Base-by-base conservation (phyloP, 2,329 filamentous ascomycete species). In the Trichoderma aggressivum region DNA sequence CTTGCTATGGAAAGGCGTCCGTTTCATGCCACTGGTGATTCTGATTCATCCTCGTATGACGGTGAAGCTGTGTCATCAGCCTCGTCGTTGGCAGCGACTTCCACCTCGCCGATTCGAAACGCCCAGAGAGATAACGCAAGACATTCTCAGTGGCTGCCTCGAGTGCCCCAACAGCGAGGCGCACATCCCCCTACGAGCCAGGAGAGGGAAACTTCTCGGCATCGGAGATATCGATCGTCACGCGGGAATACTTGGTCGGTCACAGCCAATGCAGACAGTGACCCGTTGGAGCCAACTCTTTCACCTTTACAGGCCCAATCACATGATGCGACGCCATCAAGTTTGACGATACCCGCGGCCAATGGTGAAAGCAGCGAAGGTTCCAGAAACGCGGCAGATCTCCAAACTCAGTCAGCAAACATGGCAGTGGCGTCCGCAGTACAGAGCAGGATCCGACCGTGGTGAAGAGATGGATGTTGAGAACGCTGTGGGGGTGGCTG, bases 1-100 rank as follows among this genome's bases (percentile, higher is more conserved):
- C 36, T 73, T 53, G 73, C 72, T 34, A 73, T 73, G 12, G 76
- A 75, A 39, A 74, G 78, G 72, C 77, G 77, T 21, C 76, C 78
- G 21, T 77, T 77, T 28, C 76, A 76, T 55, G 74, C 72, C 63
- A 26, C 26, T n/a, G 21, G 59, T 6, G 66, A 70, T n/a, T 62
- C 43, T 4, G 66, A 70, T 24, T 59, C 28, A 3, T 53, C 59
- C 3, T 21, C 70, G 12, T n/a, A 32, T 6, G 58, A 61, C 28
- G 26, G 32, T n/a, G 61, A 69, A 2, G 24, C 39, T 28, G 39
- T 50, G 14, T n/a, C 58, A 55, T 24, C 39, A 8, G 16, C 47
- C 3, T 50, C 59, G 10, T 64, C 59, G 47, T 24, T n/a, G 47
- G 47, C 11, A 26, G n/a, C 50, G 32, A 39, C 59, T 5, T 10